phyloP scores from a whole-genome alignment of 305 asterid genomes.

The Striga hermonthica region DNA sequence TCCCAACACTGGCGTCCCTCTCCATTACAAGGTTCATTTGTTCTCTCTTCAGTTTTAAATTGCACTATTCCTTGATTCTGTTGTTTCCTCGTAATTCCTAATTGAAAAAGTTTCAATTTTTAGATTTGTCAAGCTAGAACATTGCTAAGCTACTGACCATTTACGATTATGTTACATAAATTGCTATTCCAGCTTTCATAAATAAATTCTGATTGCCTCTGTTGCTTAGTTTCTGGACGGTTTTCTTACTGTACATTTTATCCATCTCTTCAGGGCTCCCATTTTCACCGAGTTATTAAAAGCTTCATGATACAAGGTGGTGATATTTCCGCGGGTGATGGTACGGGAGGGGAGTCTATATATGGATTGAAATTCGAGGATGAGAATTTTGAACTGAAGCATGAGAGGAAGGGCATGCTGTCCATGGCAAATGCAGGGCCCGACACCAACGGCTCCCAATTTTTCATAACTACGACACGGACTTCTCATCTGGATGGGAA shows the following conservation, averaged over 20 bases:
- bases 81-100: neutral
- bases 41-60: neutral
- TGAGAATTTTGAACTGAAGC: conserved; percentile 79
- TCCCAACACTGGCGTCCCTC: conserved; percentile 69
- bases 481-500: conserved; percentile 92
- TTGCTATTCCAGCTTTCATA: neutral
- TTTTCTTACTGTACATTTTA: conserved; percentile 24
- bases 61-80: conserved; percentile 4
- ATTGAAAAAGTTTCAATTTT: neutral
- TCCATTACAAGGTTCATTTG: conserved; percentile 74
- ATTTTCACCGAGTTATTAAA: conserved; percentile 86
- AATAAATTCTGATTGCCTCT: conserved; percentile 1
- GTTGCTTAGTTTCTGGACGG: conserved; percentile 32
- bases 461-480: conserved; percentile 90
- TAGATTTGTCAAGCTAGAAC: conserved; percentile 1
- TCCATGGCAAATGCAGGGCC: conserved; percentile 96
- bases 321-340: conserved; percentile 88
- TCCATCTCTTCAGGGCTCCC: conserved; percentile 51
- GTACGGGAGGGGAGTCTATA: conserved; percentile 94
- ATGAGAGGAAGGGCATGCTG: conserved; percentile 89
- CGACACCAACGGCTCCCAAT: conserved; percentile 83
- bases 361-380: conserved; percentile 89
- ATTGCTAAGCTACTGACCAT: neutral
- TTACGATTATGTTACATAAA: conserved; percentile 11
- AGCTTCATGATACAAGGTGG: conserved; percentile 97